phyloP scores from a whole-genome alignment of 1,284 basidiomycete genomes.

The Microbotryomycetes sp. region DNA sequence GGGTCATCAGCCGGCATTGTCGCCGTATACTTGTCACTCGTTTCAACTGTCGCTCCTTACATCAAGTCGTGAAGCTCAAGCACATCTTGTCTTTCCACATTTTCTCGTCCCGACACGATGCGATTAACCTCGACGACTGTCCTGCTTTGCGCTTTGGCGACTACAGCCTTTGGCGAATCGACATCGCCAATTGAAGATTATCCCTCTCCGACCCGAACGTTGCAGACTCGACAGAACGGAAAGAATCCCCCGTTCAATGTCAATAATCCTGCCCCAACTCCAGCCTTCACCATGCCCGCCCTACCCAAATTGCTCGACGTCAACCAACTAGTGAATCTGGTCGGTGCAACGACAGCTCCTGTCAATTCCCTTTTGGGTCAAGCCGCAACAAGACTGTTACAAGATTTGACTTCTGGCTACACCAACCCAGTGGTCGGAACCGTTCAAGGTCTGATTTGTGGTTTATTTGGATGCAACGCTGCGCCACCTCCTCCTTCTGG shows the following conservation, averaged over 20 bases:
- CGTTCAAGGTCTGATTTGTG: neutral
- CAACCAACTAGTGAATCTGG: neutral
- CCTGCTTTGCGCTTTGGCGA: neutral
- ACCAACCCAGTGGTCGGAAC: neutral
- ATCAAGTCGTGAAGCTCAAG: neutral
- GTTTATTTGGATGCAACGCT: conserved; percentile 1
- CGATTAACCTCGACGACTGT: neutral
- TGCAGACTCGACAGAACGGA: neutral
- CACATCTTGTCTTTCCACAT: neutral
- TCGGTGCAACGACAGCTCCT: conserved; percentile 2
- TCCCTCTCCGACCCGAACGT: neutral
- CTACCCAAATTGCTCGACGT: neutral
- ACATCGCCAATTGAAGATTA: neutral
- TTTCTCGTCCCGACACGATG: neutral
- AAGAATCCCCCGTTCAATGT: neutral
- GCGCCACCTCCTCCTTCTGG: neutral
- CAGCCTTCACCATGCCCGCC: neutral
- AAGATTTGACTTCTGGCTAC: neutral
- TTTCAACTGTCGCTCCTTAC: neutral
- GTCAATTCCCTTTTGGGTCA: neutral
- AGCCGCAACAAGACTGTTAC: neutral
- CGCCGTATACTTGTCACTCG: neutral
- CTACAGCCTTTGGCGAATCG: neutral
- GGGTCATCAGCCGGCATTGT: neutral
- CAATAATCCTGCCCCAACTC: conserved; percentile 1